phyloP scores from a whole-genome alignment of 2,329 filamentous ascomycete genomes.

The Blastomyces gilchristii region DNA sequence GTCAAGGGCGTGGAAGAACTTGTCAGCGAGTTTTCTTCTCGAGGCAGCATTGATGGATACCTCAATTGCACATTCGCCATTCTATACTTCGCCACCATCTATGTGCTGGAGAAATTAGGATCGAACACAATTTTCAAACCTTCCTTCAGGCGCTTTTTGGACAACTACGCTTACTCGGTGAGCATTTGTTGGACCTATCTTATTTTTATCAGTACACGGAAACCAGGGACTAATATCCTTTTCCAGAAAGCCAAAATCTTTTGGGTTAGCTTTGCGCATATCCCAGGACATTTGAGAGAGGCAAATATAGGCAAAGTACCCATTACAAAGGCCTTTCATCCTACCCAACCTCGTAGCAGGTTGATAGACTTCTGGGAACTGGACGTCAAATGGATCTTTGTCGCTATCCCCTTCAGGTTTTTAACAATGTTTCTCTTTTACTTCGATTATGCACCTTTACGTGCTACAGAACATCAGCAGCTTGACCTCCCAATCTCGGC shows the following conservation, averaged over 20 bases:
- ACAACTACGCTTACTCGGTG: slow-evolving; percentile 45
- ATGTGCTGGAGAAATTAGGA: slow-evolving; percentile 42
- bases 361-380: slow-evolving; percentile 46
- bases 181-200: slow-evolving; percentile 11
- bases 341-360: slow-evolving; percentile 39
- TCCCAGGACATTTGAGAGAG: slow-evolving; percentile 38
- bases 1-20: slow-evolving; percentile 50
- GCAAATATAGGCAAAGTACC: slow-evolving; percentile 36
- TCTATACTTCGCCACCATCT: slow-evolving; percentile 44
- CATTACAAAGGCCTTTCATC: slow-evolving; percentile 38
- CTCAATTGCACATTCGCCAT: slow-evolving; percentile 43
- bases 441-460: slow-evolving; percentile 42
- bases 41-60: slow-evolving; percentile 37
- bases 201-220: background rate
- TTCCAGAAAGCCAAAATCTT: slow-evolving; percentile 41
- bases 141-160: slow-evolving; percentile 37
- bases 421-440: slow-evolving; percentile 47
- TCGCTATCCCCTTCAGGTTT: slow-evolving; percentile 45
- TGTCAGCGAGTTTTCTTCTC: slow-evolving; percentile 39
- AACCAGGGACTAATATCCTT: background rate
- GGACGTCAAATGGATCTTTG: slow-evolving; percentile 43
- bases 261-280: slow-evolving; percentile 46
- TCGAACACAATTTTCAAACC: slow-evolving; percentile 35
- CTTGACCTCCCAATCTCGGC: slow-evolving; percentile 46
- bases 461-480: slow-evolving; percentile 40